phyloP scores from a whole-genome alignment of 1,284 basidiomycete genomes.

The Tranzscheliella williamsii region DNA sequence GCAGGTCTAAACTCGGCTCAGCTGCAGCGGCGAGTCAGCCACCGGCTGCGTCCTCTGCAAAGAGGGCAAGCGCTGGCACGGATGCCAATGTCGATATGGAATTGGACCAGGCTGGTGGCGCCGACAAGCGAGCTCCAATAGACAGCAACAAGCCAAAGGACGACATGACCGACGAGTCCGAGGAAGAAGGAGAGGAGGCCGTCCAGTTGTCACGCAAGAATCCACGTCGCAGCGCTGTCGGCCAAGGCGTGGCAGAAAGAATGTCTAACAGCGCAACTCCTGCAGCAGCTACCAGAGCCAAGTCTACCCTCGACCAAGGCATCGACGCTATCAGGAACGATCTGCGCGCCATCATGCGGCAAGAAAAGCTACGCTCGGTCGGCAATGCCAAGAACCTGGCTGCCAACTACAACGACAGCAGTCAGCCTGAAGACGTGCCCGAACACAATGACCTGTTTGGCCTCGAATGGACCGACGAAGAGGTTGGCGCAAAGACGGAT shows the following conservation, averaged over 20 bases:
- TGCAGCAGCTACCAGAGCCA: not conserved
- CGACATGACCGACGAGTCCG: conserved; percentile 1
- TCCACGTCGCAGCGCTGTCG: conserved; percentile 7
- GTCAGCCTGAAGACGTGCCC: conserved; percentile 45
- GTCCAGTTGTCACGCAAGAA: conserved; percentile 9
- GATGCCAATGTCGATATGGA: conserved; percentile 10
- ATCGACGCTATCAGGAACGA: conserved; percentile 55
- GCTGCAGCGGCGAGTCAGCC: conserved; percentile 1
- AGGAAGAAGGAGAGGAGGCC: conserved; percentile 4
- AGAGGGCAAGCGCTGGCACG: not conserved
- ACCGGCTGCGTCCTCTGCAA: not conserved
- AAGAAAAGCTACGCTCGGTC: conserved; percentile 56
- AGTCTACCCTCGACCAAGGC: conserved; percentile 22
- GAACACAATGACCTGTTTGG: conserved; percentile 58
- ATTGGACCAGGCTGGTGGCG: conserved; percentile 2
- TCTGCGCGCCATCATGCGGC: conserved; percentile 58
- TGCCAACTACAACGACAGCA: conserved; percentile 55
- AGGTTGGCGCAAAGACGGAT: conserved; percentile 26
- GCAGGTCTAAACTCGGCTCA: conserved; percentile 24
- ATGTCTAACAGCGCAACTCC: conserved; percentile 3
- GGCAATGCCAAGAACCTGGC: conserved; percentile 53
- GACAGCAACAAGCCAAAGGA: not conserved
- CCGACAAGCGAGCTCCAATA: not conserved
- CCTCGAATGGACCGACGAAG: conserved; percentile 50
- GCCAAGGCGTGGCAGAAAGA: conserved; percentile 1